A percentile compares a stretch with the other conserved stretches of the same genome.
These are phyloP conservation scores for Mortierella alpina DNA, from an alignment of 192 early-diverging fungal genomes.

Conservation along the genomic window DNA sequence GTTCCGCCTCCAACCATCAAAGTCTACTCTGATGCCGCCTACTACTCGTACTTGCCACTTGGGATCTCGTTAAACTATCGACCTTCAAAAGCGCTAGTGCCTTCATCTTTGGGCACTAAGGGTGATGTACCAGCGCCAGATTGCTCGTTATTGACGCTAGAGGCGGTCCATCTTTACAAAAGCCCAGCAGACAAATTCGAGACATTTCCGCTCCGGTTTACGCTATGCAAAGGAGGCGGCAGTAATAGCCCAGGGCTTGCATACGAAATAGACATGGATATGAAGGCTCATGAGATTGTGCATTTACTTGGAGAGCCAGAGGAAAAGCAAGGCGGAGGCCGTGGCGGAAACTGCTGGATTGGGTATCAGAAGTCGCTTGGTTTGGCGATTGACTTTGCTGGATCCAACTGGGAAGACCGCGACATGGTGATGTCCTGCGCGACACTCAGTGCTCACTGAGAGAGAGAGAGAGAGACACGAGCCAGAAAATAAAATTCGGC, in stretches of 20 bases:
- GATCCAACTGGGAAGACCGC: constrained; percentile 60
- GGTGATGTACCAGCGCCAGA: constrained; percentile 4
- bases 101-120: neutral
- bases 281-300: constrained; percentile 55
- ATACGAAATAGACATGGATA: constrained; percentile 20
- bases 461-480: neutral
- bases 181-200: constrained; percentile 52
- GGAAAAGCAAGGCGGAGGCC: constrained; percentile 57
- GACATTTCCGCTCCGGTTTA: constrained; percentile 45
- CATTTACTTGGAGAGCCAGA: constrained; percentile 57
- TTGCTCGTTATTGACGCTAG: constrained; percentile 20
- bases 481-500: neutral
- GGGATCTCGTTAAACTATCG: constrained; percentile 61
- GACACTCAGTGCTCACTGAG: neutral
- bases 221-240: neutral
- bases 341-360: constrained; percentile 60
- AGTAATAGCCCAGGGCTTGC: neutral
- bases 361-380: constrained; percentile 52
- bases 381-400: constrained; percentile 57
- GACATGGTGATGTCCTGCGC: constrained; percentile 41
- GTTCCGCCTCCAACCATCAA: constrained; percentile 40
- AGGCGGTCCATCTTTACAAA: constrained; percentile 60
- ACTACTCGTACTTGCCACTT: constrained; percentile 49
- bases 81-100: constrained; percentile 11
- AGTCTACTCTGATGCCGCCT: constrained; percentile 52